Percentiles rank a stretch among this genome's conserved stretches.
Evolutionary conservation across 768 basidiomycete genomes (phyloP).

Genomic region (Mycena maculata): DNA sequence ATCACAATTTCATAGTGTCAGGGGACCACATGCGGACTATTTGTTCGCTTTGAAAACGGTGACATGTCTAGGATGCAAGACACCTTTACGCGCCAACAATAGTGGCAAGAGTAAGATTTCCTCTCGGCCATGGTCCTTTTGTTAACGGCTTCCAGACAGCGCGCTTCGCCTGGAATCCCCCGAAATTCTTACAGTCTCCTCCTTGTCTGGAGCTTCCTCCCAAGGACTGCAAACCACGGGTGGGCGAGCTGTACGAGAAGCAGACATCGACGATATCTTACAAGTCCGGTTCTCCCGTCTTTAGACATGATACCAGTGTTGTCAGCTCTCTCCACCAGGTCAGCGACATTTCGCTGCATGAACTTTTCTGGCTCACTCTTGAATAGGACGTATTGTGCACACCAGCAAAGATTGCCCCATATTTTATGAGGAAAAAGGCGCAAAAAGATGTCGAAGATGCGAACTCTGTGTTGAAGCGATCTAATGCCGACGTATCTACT

Average conservation of each 20-base stretch:
- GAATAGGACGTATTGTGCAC: constrained; percentile 94
- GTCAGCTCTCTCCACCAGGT: constrained; percentile 98
- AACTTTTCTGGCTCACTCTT: background rate
- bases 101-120: constrained; percentile 70
- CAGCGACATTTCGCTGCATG: constrained; percentile 8
- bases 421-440: constrained; percentile 98
- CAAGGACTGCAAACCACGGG: constrained; percentile 87
- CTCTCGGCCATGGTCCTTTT: background rate
- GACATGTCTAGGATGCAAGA: constrained; percentile 96
- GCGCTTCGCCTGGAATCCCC: too few relatives aligned
- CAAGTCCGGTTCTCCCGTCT: constrained; percentile 94
- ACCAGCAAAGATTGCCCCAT: constrained; percentile 98
- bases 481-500: constrained; percentile 77
- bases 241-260: constrained; percentile 93
- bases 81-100: constrained; percentile 81
- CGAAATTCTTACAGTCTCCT: too few relatives aligned
- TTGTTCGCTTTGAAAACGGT: constrained; percentile 94
- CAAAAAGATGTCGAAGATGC: constrained; percentile 98
- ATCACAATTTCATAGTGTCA: constrained; percentile 72
- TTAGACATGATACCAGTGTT: constrained; percentile 99
- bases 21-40: constrained; percentile 97
- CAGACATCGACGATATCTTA: constrained; percentile 81
- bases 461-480: constrained; percentile 81
- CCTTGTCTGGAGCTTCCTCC: too few relatives aligned
- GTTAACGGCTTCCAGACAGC: constrained; percentile 63